Base-by-base conservation (phyloP, 2,329 filamentous ascomycete species). In the Aspergillus carbonarius region DNA sequence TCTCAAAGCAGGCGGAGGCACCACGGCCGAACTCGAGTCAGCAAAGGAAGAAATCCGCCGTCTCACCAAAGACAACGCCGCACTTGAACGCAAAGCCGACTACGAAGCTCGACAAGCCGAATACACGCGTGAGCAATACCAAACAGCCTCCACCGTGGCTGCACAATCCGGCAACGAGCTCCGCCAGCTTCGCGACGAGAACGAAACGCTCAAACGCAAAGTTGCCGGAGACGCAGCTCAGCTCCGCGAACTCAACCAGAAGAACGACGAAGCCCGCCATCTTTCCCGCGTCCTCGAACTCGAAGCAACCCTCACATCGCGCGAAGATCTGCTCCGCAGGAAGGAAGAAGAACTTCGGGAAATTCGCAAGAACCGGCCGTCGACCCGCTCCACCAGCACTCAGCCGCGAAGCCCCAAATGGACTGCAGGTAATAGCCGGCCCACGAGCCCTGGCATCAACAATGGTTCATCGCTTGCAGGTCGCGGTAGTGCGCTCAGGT, bases 51-150 rank as follows among this genome's bases (percentile, higher is more conserved):
- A 79, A 59, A 71, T 73, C 39, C 72, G 72, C 2, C 67, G 70
- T 8, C 62, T 80, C 1, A 69, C 61, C 12, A 72, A 74, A 46
- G 72, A 75, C 34, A 74, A 73, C 39, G 66, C 66, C 9, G 66
- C 64, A 18, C 65, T 79, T 15, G 69, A 75, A 56, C 71, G 71
- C 44, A 75, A 73, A 48, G 68, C 76, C 2, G 74, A 79, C 10
- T 78, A 74, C 52, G 77, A 75, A 49, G 71, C 68, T 44, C 75
- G 75, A 9, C 78, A 79, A 59, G 72, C 76, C 7, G 78, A 80
- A 48, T 80, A 80, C 59, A 78, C 74, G 5, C 74, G 78, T 39
- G 70, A 75, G 58, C 78, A 80, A 63, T 81, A 81, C 54, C 79
- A 81, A 60, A 77, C 72, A 30, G 78, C 78, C 10, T 81, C 78